These are phyloP conservation scores for Fonsecaea monophora DNA, from an alignment of 2,329 filamentous ascomycete species.

Conservation along the genomic window DNA sequence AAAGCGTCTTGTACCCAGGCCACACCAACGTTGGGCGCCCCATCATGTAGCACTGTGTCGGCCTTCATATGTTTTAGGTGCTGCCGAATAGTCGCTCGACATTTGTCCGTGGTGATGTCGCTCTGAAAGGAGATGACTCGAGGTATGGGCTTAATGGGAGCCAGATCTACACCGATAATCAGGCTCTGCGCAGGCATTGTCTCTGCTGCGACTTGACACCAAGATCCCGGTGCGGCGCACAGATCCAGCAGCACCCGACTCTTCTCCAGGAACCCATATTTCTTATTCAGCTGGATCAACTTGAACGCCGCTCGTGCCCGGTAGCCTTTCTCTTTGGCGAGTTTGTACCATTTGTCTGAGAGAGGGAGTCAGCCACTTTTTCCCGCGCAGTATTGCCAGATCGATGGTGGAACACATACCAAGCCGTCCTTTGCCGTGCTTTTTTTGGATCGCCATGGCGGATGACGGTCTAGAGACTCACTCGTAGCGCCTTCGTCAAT, in stretches of 20 bases:
- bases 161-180: constrained; percentile 91
- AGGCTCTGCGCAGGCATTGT: constrained; percentile 89
- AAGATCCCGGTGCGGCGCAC: constrained; percentile 95
- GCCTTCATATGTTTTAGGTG: constrained; percentile 97
- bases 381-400: constrained; percentile 7
- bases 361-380: constrained; percentile 45
- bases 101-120: constrained; percentile 98
- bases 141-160: constrained; percentile 94
- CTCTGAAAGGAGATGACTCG: constrained; percentile 94
- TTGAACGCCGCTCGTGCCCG: constrained; percentile 96
- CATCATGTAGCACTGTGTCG: constrained; percentile 93
- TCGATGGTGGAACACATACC: constrained; percentile 11
- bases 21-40: constrained; percentile 95
- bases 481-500: neutral
- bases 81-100: constrained; percentile 82
- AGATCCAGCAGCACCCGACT: constrained; percentile 96
- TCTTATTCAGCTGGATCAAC: constrained; percentile 97
- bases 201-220: constrained; percentile 96
- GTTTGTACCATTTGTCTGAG: constrained; percentile 97
- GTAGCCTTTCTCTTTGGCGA: constrained; percentile 98
- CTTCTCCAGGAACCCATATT: constrained; percentile 97
- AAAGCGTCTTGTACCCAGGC: constrained; percentile 99
- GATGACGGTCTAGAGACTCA: neutral
- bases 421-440: constrained; percentile 56
- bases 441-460: constrained; percentile 94